Base-by-base conservation (phyloP, 352 stramenopile genomes). In the Globisporangium okanoganense region DNA sequence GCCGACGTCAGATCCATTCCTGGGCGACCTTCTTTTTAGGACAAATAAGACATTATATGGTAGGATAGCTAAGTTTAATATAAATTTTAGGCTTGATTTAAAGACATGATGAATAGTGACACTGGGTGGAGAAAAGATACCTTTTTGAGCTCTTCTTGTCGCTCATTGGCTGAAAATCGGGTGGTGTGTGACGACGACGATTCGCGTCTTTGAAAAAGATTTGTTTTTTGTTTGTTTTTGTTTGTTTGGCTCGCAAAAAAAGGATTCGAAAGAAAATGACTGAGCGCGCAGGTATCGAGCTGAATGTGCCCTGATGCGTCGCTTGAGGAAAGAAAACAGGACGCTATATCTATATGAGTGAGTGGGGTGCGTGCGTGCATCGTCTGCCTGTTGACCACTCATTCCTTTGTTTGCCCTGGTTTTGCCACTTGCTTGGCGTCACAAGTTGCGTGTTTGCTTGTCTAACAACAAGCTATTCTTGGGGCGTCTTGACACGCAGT, bases 121-220 rank as follows among this genome's bases (percentile, higher is more conserved):
- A 20, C 1, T 20, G 22, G 41, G 55, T 25, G 49, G 45, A 62
- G 55, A 68, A 59, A 49, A 62, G 57, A 70, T 67, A 65, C 62
- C n/a, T 35, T 66, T 59, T 58, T 35, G 61, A 27, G 24, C 18
- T 47, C 55, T 35, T 18, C 27, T 2, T 38, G 20, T 16, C 24
- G 45, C 2, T 68, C 60, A 70, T 71, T 71, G 68, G 68, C 54
- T 57, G 57, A 75, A 75, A 71, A 50, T 43, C 13, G 49, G 20
- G 52, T 72, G 50, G 43, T 62, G 25, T 59, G 40, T n/a, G n/a
- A 18, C 38, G 56, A n/a, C 47, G 31, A 36, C n/a, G 29, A 60
- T 27, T n/a, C 53, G 35, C 25, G 24, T 31, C 36, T 10, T 14
- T 18, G 14, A 22, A 40, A 66, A 61, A 57, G 52, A 58, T 62